Base-by-base conservation (phyloP, 495 filamentous ascomycete species). In the Penicillium fimorum region DNA sequence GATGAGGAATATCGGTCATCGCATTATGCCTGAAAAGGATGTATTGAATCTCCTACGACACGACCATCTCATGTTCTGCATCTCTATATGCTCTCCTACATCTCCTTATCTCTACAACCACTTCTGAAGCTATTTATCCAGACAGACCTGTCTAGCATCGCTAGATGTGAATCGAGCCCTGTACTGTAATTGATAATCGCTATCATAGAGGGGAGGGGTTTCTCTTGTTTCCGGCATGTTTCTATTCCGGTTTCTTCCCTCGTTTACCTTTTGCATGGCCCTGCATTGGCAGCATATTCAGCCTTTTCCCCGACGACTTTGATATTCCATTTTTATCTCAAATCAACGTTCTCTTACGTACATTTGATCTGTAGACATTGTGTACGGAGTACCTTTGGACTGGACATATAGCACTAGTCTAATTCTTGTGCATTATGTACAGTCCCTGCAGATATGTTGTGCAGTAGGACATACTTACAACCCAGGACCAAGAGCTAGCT, bases 1-100 rank as follows among this genome's bases (percentile, higher is more conserved):
- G 49, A 46, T 22, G 42, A 29, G 17, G 29, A 47, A 45, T 46
- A 40, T 32, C 29, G 5, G 17, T 38, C 49, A 62, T 61, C 46
- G 59, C 62, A 50, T 66, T 58, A 37, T 48, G 47, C 57, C 47
- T 38, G 22, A 40, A 49, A 55, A 47, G 42, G 41, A 40, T 49
- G 50, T 53, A 59, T 62, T 49, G 35, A 48, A 18, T 58, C 33
- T 18, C 35, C 35, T 38, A 47, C 37, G 38, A 56, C 55, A 64
- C 58, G 62, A 64, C 64, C 47, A 47, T 27, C 24, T 59, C 55
- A 67, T 60, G 64, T 64, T 56, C 55, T 51, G 53, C 50, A 46
- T 58, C 27, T 46, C 20, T 40, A 24, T 42, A 50, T 42, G 46
- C 54, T 49, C 17, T 22, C 8, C 40, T 50, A 17, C 35, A 18